Evolutionary conservation across 2,329 filamentous ascomycete species (phyloP).

Genomic region (Colletotrichum siamense): DNA sequence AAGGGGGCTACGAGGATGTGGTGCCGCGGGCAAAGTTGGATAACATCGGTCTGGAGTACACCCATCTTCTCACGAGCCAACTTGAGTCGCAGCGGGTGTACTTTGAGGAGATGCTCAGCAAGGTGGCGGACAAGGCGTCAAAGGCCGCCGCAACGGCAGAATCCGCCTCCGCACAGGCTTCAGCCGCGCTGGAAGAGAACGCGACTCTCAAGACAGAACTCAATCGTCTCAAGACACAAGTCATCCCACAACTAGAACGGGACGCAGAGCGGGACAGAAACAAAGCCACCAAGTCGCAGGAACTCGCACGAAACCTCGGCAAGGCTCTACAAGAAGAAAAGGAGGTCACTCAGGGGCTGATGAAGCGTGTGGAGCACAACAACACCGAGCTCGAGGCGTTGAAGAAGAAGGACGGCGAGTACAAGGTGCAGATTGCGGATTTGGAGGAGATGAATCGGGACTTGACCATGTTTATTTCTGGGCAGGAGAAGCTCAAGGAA

Average conservation of each 20-base stretch:
- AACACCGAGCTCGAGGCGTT: slow-evolving; percentile 66
- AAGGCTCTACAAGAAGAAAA: slow-evolving; percentile 87
- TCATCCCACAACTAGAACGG: slow-evolving; percentile 73
- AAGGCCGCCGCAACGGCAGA: slow-evolving; percentile 74
- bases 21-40: slow-evolving; percentile 74
- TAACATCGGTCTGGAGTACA: slow-evolving; percentile 91
- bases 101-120: slow-evolving; percentile 90
- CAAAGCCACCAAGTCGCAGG: slow-evolving; percentile 74
- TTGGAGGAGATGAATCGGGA: slow-evolving; percentile 88
- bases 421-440: slow-evolving; percentile 71
- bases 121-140: slow-evolving; percentile 87
- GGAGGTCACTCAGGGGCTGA: slow-evolving; percentile 77
- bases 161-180: slow-evolving; percentile 58
- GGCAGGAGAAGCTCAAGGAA: slow-evolving; percentile 79
- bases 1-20: slow-evolving; percentile 63
- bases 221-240: slow-evolving; percentile 55
- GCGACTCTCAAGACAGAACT: slow-evolving; percentile 47
- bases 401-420: slow-evolving; percentile 59
- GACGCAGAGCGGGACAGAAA: slow-evolving; percentile 73
- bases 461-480: slow-evolving; percentile 84
- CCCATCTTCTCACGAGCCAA: slow-evolving; percentile 89
- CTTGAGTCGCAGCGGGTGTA: slow-evolving; percentile 92
- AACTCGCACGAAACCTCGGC: slow-evolving; percentile 76
- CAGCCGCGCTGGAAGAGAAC: slow-evolving; percentile 51
- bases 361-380: slow-evolving; percentile 81